Conservation (phyloP, 345 rosid genomes). For the Eutrema yunnanense region DNA sequence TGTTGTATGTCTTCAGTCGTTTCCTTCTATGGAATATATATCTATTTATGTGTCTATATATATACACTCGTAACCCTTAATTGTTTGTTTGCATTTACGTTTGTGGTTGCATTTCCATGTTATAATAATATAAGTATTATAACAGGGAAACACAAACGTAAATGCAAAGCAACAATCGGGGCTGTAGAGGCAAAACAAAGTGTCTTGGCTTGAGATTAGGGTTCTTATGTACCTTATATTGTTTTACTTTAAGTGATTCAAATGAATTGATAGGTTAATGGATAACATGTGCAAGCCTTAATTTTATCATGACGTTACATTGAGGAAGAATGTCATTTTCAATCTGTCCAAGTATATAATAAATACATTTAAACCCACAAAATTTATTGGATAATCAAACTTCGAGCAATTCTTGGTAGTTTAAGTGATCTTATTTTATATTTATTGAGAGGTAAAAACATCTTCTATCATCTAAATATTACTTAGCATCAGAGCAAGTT, state of each 20-base stretch:
- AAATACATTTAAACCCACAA: not conserved
- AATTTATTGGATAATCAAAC: not conserved
- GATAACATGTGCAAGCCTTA: not conserved
- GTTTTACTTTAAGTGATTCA: not conserved
- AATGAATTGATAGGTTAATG: not conserved
- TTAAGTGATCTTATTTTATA: not conserved
- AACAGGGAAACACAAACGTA: not conserved
- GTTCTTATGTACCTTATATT: not conserved
- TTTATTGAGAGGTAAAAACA: not conserved
- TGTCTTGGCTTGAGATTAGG: constrained; percentile 5
- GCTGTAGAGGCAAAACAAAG: not conserved
- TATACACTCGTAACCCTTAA: not conserved
- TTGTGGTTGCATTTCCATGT: not conserved
- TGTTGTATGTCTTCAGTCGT: not conserved
- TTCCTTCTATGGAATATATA: not conserved
- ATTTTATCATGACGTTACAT: not conserved
- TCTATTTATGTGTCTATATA: too few relatives aligned
- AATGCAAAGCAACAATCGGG: not conserved
- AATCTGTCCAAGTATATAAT: not conserved
- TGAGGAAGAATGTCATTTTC: not conserved
- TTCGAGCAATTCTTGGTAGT: not conserved
- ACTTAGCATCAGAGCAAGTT: not conserved
- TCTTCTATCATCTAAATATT: not conserved
- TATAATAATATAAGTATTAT: not conserved
- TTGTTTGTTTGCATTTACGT: not conserved